These are phyloP conservation scores for Secale cereale DNA, from an alignment of 176 grass and related monocot species.

Conservation along the genomic window DNA sequence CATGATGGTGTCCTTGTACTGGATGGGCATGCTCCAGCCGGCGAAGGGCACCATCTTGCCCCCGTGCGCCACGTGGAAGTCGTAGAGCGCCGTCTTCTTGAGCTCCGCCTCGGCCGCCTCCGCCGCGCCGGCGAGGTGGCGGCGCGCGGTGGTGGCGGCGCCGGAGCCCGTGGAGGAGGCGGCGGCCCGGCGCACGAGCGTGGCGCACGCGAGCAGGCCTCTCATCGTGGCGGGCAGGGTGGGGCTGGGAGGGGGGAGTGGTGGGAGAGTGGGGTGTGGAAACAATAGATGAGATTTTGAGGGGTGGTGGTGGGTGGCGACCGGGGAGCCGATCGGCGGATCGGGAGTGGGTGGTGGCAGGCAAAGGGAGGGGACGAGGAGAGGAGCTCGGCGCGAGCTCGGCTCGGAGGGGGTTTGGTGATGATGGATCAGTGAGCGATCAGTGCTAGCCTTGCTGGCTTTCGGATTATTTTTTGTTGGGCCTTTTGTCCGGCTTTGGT, in stretches of 20 bases:
- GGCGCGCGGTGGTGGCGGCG: background rate
- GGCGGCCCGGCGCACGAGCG: conserved; percentile 55
- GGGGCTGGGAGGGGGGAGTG: background rate
- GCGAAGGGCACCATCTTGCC: conserved; percentile 99
- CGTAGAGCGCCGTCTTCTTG: conserved; percentile 92
- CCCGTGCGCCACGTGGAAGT: conserved; percentile 83
- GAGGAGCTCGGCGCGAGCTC: background rate
- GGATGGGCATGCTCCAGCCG: conserved; percentile 97
- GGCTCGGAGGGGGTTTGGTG: conserved; percentile 15
- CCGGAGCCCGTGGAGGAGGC: background rate
- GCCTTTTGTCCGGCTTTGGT: conserved; percentile 16
- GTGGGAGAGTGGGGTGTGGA: background rate
- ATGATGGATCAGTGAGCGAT: conserved; percentile 15
- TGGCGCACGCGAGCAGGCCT: conserved; percentile 56
- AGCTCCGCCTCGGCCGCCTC: conserved; percentile 69
- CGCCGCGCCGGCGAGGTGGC: conserved; percentile 57
- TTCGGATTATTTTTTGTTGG: background rate
- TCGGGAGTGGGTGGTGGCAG: conserved; percentile 48
- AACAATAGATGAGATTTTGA: conserved; percentile 18
- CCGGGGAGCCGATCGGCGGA: conserved; percentile 40
- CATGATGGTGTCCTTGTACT: conserved; percentile 99
- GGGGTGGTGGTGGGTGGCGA: conserved; percentile 29
- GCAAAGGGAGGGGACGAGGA: conserved; percentile 1
- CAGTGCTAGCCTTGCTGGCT: background rate
- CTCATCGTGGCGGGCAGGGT: conserved; percentile 40